phyloP scores from a whole-genome alignment of 768 basidiomycete genomes.

The Podaxis pistillaris region DNA sequence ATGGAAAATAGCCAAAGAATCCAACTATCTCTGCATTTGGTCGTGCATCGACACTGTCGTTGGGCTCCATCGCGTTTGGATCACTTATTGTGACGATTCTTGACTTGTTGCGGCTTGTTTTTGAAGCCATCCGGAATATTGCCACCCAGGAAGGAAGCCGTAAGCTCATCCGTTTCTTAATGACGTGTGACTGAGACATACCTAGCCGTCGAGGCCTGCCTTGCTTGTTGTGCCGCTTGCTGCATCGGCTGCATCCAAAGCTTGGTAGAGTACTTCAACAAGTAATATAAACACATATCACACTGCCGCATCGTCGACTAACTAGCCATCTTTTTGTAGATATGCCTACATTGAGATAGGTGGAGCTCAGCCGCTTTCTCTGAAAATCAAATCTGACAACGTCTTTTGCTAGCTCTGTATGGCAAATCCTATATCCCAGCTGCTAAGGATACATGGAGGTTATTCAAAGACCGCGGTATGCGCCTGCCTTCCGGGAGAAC shows the following conservation, averaged over 20 bases:
- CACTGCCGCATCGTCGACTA: not conserved
- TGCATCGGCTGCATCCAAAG: conserved; percentile 70
- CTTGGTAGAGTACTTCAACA: conserved; percentile 78
- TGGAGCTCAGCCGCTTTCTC: conserved; percentile 24
- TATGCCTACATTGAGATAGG: conserved; percentile 85
- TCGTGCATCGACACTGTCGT: conserved; percentile 73
- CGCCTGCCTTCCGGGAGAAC: conserved; percentile 10
- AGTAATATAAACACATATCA: conserved; percentile 30
- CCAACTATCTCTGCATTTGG: conserved; percentile 70
- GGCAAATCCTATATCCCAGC: conserved; percentile 81
- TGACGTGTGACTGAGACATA: not conserved
- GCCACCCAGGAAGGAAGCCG: conserved; percentile 65
- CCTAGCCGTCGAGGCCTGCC: conserved; percentile 65
- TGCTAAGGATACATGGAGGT: conserved; percentile 80
- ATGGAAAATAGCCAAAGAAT: conserved; percentile 54
- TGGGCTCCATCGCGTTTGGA: conserved; percentile 86
- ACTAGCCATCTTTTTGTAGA: conserved; percentile 28
- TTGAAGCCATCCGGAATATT: conserved; percentile 56
- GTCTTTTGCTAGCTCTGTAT: conserved; percentile 56
- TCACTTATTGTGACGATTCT: conserved; percentile 80
- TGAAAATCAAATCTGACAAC: not conserved
- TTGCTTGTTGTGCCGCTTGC: conserved; percentile 79
- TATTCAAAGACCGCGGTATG: conserved; percentile 69
- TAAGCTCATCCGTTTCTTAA: conserved; percentile 31
- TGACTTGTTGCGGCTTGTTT: conserved; percentile 61